Evolutionary conservation across 2,329 filamentous ascomycete genomes (phyloP).

Genomic region (Sarocladium strictum): DNA sequence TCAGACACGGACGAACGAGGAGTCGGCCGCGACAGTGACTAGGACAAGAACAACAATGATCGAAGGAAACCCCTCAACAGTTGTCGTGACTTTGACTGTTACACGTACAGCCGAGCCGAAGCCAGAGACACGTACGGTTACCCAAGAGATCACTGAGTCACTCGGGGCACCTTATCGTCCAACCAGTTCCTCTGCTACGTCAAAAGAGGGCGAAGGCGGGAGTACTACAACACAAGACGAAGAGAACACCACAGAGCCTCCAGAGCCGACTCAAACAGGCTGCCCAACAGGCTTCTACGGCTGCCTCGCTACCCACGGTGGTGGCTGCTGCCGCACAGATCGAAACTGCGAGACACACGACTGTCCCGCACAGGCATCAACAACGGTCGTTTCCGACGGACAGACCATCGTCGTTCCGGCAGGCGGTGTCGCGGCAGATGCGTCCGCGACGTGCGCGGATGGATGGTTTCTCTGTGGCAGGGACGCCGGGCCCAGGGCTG

Average conservation of each 20-base stretch:
- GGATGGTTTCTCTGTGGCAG: constrained; percentile 72
- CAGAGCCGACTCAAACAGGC: constrained; percentile 32
- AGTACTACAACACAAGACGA: not conserved
- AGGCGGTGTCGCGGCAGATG: constrained; percentile 33
- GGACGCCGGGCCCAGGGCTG: constrained; percentile 56
- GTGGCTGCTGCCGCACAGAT: constrained; percentile 80
- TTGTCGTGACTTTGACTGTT: constrained; percentile 34
- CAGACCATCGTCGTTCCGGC: constrained; percentile 65
- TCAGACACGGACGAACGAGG: constrained; percentile 14
- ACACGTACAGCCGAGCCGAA: constrained; percentile 23
- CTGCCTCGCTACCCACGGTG: constrained; percentile 77
- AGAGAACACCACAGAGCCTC: constrained; percentile 24
- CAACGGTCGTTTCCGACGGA: constrained; percentile 61
- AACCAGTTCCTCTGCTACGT: constrained; percentile 14
- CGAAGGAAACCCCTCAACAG: constrained; percentile 30
- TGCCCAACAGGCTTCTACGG: constrained; percentile 83
- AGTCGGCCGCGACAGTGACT: constrained; percentile 25
- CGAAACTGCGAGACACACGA: constrained; percentile 77
- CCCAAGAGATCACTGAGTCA: constrained; percentile 11
- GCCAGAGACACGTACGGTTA: constrained; percentile 5
- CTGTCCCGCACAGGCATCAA: constrained; percentile 57
- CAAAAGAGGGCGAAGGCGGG: not conserved
- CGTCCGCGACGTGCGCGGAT: constrained; percentile 55
- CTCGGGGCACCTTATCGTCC: constrained; percentile 14
- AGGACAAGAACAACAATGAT: constrained; percentile 32